These are phyloP conservation scores for Teunomyces atbi DNA, from an alignment of 805 yeast species.

Conservation along the genomic window DNA sequence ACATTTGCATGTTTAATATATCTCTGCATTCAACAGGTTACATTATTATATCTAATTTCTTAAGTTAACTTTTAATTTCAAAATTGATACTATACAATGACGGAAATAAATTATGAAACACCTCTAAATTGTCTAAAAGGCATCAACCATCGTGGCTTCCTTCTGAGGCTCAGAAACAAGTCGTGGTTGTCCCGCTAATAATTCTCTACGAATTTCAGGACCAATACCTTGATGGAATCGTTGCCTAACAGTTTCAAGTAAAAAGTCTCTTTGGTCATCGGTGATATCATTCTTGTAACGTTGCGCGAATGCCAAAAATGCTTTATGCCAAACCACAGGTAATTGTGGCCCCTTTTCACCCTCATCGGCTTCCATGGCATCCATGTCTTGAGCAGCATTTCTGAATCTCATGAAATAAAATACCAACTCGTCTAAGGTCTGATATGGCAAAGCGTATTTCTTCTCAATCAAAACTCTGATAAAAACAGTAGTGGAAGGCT, in stretches of 20 bases:
- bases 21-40: background rate
- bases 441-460: slow-evolving; percentile 95
- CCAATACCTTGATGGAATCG: slow-evolving; percentile 87
- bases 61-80: background rate
- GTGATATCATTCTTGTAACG: slow-evolving; percentile 96
- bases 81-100: slow-evolving; percentile 9
- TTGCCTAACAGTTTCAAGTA: slow-evolving; percentile 85
- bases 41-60: background rate
- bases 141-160: slow-evolving; percentile 40
- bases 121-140: slow-evolving; percentile 19
- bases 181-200: slow-evolving; percentile 81
- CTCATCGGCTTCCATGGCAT: slow-evolving; percentile 36
- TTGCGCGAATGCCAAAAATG: slow-evolving; percentile 91
- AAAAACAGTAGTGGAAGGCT: slow-evolving; percentile 87
- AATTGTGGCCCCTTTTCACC: slow-evolving; percentile 52
- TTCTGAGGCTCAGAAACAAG: slow-evolving; percentile 27
- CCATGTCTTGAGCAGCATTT: slow-evolving; percentile 47
- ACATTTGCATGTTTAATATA: slow-evolving; percentile 2
- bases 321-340: slow-evolving; percentile 98
- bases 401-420: slow-evolving; percentile 93
- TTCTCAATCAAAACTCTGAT: slow-evolving; percentile 88
- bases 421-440: slow-evolving; percentile 90
- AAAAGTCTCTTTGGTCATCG: slow-evolving; percentile 95
- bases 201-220: slow-evolving; percentile 91
- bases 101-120: slow-evolving; percentile 1